These are phyloP conservation scores for Penicillium coffeae DNA, from an alignment of 495 filamentous ascomycete species.

Conservation along the genomic window DNA sequence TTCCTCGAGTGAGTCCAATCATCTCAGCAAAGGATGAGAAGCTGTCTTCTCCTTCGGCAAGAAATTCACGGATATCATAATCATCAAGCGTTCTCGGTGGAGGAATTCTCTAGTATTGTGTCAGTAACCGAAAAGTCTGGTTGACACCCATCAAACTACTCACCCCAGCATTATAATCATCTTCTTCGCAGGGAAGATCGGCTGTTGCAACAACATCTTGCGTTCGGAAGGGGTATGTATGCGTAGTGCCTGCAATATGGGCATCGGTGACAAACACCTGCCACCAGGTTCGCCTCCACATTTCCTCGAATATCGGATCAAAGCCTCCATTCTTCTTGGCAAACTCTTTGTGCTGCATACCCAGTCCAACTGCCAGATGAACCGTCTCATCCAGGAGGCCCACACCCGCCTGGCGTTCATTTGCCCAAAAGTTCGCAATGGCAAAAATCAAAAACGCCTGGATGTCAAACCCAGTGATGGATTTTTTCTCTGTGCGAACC, in stretches of 20 bases:
- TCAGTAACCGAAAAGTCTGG: no score
- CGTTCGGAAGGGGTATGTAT: conserved; percentile 43
- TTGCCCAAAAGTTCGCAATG: no score
- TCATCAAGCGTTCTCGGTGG: conserved; percentile 59
- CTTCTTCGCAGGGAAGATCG: conserved; percentile 72
- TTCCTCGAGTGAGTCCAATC: conserved; percentile 44
- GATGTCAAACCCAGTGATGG: no score
- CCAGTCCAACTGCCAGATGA: conserved; percentile 36
- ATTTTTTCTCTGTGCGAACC: no score
- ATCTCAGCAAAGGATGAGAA: conserved; percentile 80
- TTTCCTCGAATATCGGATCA: conserved; percentile 23
- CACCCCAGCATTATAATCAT: conserved; percentile 63
- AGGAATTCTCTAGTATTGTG: conserved; percentile 52
- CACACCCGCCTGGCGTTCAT: no score
- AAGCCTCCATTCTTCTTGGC: conserved; percentile 11
- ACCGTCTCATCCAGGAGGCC: conserved; percentile 21
- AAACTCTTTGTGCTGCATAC: conserved; percentile 22
- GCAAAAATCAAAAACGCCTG: no score
- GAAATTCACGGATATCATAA: conserved; percentile 66
- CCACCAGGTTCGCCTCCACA: conserved; percentile 40
- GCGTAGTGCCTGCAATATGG: conserved; percentile 28
- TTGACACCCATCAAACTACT: no score
- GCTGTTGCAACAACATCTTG: conserved; percentile 55
- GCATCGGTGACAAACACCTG: conserved; percentile 28
- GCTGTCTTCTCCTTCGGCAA: conserved; percentile 49